Conservation (phyloP, 345 rosid genomes). For the Citrus australasica region DNA sequence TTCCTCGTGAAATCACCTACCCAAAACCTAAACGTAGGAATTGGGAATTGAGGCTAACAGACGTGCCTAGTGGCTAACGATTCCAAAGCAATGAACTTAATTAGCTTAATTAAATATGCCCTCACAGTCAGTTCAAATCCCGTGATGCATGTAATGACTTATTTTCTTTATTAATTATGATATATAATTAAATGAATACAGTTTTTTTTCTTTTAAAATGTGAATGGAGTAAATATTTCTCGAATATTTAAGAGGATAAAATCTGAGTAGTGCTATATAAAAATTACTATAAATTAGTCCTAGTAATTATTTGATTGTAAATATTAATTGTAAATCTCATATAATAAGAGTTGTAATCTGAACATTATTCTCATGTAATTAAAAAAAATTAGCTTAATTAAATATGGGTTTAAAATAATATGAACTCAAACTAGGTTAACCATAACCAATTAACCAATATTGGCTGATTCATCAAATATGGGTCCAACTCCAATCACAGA, state of each 20-base stretch:
- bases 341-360: too few relatives aligned
- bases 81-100: neutral
- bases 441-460: neutral
- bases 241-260: too few relatives aligned
- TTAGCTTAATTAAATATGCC: neutral
- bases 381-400: neutral
- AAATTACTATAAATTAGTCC: too few relatives aligned
- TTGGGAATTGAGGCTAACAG: neutral
- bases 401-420: neutral
- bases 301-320: accelerated
- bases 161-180: too few relatives aligned
- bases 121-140: too few relatives aligned
- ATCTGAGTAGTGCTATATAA: accelerated
- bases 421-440: neutral
- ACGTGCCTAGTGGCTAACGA: neutral
- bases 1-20: neutral
- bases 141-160: accelerated
- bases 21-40: neutral
- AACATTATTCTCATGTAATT: too few relatives aligned
- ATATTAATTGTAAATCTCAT: too few relatives aligned
- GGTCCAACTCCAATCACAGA: neutral
- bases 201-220: accelerated
- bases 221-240: accelerated
- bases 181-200: too few relatives aligned
- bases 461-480: neutral